These are phyloP conservation scores for Austroboletus novae-zelandiae DNA, from an alignment of 1,284 basidiomycete species.

Conservation along the genomic window DNA sequence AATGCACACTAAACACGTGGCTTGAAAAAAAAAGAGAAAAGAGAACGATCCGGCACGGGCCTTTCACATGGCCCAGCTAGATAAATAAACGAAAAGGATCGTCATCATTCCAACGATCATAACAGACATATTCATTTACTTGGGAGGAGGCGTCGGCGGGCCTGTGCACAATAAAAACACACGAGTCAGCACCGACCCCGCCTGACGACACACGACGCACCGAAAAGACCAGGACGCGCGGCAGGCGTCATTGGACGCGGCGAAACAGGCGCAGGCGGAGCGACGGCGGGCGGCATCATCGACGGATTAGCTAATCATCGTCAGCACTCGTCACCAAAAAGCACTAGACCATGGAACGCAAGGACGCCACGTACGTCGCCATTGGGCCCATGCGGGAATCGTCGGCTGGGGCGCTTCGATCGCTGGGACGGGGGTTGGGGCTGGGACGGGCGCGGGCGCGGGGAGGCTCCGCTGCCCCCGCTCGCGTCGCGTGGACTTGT, in stretches of 20 bases:
- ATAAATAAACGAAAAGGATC: too few relatives aligned
- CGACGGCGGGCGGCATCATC: constrained; percentile 51
- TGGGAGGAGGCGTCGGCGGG: constrained; percentile 57
- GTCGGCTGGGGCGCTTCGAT: constrained; percentile 47
- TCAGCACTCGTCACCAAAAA: neutral
- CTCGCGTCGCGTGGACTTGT: constrained; percentile 56
- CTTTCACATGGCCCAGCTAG: too few relatives aligned
- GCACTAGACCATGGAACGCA: neutral
- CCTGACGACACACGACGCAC: constrained; percentile 31
- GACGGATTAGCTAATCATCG: constrained; percentile 50
- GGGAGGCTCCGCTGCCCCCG: constrained; percentile 38
- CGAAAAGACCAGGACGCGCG: constrained; percentile 60
- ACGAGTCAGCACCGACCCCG: neutral
- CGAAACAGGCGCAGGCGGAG: constrained; percentile 30
- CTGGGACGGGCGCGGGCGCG: constrained; percentile 35
- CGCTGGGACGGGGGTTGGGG: constrained; percentile 41
- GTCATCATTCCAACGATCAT: too few relatives aligned
- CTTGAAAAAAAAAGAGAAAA: too few relatives aligned
- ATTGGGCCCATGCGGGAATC: constrained; percentile 72
- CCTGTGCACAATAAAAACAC: constrained; percentile 33
- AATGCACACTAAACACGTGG: too few relatives aligned
- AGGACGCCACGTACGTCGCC: constrained; percentile 55
- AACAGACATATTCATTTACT: constrained; percentile 31
- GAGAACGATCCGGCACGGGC: too few relatives aligned
- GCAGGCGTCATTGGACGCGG: constrained; percentile 45